Base-by-base conservation (phyloP, 495 filamentous ascomycete species). In the Penicillium canariense region DNA sequence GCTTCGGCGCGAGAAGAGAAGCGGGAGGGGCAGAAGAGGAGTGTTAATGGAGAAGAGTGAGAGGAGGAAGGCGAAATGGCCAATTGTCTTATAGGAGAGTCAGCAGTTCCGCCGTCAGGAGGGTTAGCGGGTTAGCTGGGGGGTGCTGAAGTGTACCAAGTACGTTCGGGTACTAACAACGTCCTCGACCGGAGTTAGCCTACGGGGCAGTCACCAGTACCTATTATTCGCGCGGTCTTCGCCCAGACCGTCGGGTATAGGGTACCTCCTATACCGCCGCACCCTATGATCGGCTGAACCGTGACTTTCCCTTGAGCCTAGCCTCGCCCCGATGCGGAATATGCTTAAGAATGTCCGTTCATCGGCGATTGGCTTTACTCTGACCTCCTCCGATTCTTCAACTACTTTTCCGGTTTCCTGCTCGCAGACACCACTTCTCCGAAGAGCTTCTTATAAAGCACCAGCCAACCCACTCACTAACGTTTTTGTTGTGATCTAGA, bases 1-100 rank as follows among this genome's bases (percentile, higher is more conserved):
- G 89, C 87, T 90, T 89, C 88, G 77, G 90, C 79, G 89, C 86
- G 72, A 56, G 59, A 49, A 40, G 48, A 52, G 55, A 43, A 59
- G 45, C 40, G 51, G 48, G 50, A 51, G 55, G 39, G 58, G 12
- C 4, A 44, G 39, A 44, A 40, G 48, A 32, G 23, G 48, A 45
- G 40, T 55, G 52, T 35, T 40, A 58, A 40, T 42, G 17, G 56
- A 40, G 54, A 59, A 43, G 26, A 36, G 15, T 31, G 8, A 26
- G 32, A 51, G 38, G 40, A 43, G 15, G 57, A 57, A 43, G 28
- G 20, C 39, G n/a, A 32, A 48, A 34, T 7, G 18, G 28, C 36
- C 30, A 59, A 55, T 55, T 54, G 56, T 54, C 52, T 66, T 65
- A 61, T 63, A 66, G 44, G 65, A 54, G 42, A 50, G 52, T 44